Evolutionary conservation across 2,329 filamentous ascomycete species (phyloP), one percentile per base, ranked within the genome.

Genomic region (Penicillium sp.): DNA sequence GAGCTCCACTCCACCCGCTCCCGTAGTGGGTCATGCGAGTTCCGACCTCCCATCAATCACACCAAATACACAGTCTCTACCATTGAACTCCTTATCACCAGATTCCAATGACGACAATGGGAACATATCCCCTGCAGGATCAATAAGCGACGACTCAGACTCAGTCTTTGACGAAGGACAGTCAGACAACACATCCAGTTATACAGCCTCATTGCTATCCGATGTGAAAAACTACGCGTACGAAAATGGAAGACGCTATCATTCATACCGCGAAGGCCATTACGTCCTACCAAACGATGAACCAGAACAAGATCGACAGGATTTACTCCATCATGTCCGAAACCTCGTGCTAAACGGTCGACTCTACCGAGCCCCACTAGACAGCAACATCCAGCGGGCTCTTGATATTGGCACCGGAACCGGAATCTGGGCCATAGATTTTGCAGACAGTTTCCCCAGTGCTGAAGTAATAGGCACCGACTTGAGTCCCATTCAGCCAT

Each of bases 401-500:
- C 63, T 77, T 9, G 74, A 76, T 57, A 75, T 70, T 35, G 75
- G 56, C 66, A 76, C 75, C 51, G 74, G 57, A 58, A 77, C 61
- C 2, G 67, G 67, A 1, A 64, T 67, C 41, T 70, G 67, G 67
- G 66, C 65, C n/a, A 68, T 69, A 11, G 70, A 75, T 30, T 68
- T 72, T 9, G 70, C 66, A 53, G 59, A 76, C 62, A 53, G 67
- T 36, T 64, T 71, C 50, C 72, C 74, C 18, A 58, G 61, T 36
- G 73, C 76, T 18, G 65, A 68, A 30, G 70, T 82, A 41, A 70
- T 74, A 7, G 79, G 78, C 23, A 79, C 71, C 14, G 78, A 80
- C 55, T 71, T 80, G 42, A 78, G 75, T 11, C 77, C 79, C 11
- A 70, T 69, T 51, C 66, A 69, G 54, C 64, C 67, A 14, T 59